A percentile compares a stretch with the other conserved stretches of the same genome.
Conservation (phyloP, 2,329 filamentous ascomycete genomes). For the Penicillium sp. region DNA sequence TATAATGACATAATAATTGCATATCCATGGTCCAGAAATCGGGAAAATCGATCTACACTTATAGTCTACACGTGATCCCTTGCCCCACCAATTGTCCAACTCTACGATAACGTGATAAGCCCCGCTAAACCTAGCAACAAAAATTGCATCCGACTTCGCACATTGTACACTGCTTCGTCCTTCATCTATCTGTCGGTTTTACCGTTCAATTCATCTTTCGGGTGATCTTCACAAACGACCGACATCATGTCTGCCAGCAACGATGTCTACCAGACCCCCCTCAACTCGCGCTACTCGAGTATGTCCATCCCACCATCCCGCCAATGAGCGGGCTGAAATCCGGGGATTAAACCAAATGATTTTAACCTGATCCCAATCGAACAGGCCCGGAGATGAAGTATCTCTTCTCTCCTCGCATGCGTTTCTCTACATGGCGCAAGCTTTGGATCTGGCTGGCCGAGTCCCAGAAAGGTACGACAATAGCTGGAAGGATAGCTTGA, state of each 20-base stretch:
- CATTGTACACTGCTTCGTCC: not conserved
- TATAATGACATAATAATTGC: conserved; percentile 5
- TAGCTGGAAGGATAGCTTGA: conserved; percentile 2
- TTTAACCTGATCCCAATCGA: conserved; percentile 21
- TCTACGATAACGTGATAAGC: conserved; percentile 41
- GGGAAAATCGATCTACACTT: not conserved
- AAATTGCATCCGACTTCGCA: conserved; percentile 32
- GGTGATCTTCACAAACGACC: conserved; percentile 17
- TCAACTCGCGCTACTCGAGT: conserved; percentile 73
- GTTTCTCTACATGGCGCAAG: conserved; percentile 77
- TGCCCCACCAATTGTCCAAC: conserved; percentile 9
- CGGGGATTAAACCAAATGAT: conserved; percentile 6
- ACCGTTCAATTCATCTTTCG: conserved; percentile 24
- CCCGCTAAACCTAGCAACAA: conserved; percentile 33
- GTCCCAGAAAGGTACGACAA: conserved; percentile 60
- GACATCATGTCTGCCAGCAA: conserved; percentile 42
- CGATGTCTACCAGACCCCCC: conserved; percentile 66
- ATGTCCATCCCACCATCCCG: conserved; percentile 22
- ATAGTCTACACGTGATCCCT: conserved; percentile 4
- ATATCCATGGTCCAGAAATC: not conserved
- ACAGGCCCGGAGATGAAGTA: conserved; percentile 67
- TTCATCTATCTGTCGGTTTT: conserved; percentile 9
- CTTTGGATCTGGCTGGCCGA: conserved; percentile 86
- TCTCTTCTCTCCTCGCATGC: conserved; percentile 75
- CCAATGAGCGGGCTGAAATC: conserved; percentile 12